Evolutionary conservation across 208 protist genomes (phyloP), one percentile per base, ranked within the genome.

Genomic region (Crithidia bombi): DNA sequence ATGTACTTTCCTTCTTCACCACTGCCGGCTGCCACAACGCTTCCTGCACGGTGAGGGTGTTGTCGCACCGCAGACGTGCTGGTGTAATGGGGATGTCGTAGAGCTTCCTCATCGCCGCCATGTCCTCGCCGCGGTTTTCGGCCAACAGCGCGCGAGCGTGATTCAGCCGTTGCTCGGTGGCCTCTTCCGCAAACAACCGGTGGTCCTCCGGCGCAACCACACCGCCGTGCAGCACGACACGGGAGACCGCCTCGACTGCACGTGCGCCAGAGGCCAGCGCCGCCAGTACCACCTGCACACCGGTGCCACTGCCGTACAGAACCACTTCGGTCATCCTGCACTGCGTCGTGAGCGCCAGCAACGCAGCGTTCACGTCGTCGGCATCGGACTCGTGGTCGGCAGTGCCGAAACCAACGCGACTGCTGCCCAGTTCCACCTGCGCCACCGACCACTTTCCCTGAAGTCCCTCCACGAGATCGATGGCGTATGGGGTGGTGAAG

Each of bases 81-180:
- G 88, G 78, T 12, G 88, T 93, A 23, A 93, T 63, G 12, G 83
- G 69, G 30, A 93, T 88, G 72, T 93, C 88, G 62, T 93, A 93
- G 69, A 79, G 47, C 3, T 75, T 51, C 14, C 12, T 46, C 78
- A 93, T 74, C 21, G 80, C 81, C 5, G 32, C 46, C 12, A 80
- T 75, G 61, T 93, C 85, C 67, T 87, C 85, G 7, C 74, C 52
- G 21, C 78, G 69, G 26, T 78, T 79, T 17, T 79, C 82, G 1
- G 58, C 49, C 19, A 88, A 25, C 3, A 93, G 75, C 41, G 69
- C 46, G 30, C 61, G 49, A 19, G 80, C 81, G 49, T 43, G 43
- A 50, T 78, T 74, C 11, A 75, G 36, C 14, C 88, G 83, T n/a
- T 66, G 55, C 23, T 69, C 54, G 1, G 56, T 62, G 1, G 58